Percentiles rank a stretch among this genome's conserved stretches.
Evolutionary conservation across 257 asterid genomes (phyloP).

Genomic region (Solanum bukasovii): DNA sequence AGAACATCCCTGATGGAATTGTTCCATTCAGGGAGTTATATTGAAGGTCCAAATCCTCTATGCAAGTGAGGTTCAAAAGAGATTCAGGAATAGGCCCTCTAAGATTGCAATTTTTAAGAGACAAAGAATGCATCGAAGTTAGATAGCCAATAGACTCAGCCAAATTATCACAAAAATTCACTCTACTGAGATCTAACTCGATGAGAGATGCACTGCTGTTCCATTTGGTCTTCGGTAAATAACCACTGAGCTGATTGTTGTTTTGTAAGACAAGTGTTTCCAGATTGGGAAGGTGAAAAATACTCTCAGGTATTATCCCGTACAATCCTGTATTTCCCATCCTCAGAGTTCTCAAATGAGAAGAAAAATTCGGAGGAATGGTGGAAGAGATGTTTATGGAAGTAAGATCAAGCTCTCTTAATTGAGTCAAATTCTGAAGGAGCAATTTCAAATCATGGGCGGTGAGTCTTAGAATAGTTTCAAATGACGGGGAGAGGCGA

Average conservation of each 20-base stretch:
- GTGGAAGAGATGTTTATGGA: background rate
- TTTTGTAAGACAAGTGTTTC: background rate
- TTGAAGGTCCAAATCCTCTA: background rate
- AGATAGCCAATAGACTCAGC: background rate
- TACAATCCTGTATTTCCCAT: background rate
- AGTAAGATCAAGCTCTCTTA: background rate
- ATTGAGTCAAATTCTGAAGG: background rate
- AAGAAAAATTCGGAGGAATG: background rate
- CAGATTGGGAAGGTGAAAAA: background rate
- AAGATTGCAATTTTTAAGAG: background rate
- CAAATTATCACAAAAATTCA: background rate
- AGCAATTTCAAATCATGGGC: slow-evolving; percentile 2
- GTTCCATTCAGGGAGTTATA: background rate
- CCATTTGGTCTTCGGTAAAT: background rate
- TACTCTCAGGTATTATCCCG: background rate
- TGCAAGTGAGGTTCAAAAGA: background rate
- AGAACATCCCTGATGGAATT: background rate
- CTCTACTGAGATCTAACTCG: background rate
- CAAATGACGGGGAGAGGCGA: background rate
- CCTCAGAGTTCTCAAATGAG: background rate
- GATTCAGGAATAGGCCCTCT: background rate
- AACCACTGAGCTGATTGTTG: slow-evolving; percentile 4
- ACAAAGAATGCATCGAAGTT: background rate
- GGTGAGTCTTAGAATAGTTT: background rate
- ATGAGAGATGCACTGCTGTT: background rate